Evolutionary conservation across 1,284 basidiomycete genomes (phyloP), one percentile per base, ranked within the genome.

Genomic region (Uromyces viciae-fabae): DNA sequence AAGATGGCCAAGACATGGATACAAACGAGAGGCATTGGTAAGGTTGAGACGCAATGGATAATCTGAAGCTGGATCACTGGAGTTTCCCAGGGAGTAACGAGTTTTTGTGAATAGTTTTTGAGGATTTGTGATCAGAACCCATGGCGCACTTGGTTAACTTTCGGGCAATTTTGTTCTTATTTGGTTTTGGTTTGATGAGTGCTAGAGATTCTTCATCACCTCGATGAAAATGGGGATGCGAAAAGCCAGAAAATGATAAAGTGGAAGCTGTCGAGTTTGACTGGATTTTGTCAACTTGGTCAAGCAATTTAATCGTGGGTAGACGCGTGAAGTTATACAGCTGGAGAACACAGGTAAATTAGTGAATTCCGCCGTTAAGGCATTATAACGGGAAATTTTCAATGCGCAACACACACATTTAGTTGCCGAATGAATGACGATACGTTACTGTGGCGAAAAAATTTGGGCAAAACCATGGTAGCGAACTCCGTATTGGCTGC

Each of bases 371-470:
- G 31, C 22, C 69, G 54, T 17, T 38, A 38, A 2, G 54, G 0
- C 5, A 0, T 17, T 73, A 5, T 17, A 19, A 73, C 33, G 22
- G 54, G 22, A n/a, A 5, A 49, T 19, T 11, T 60, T 60, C 11
- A 58, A 25, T 4, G 11, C 2, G 7, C 4, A 11, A 5, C 40
- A 43, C 77, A 52, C 25, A 81, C 78, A 89, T 98, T 98, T 84
- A 98, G 90, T 86, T 98, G 95, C 52, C 95, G 90, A 49, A 98
- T 95, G 85, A 98, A 98, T 62, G 93, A 94, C 64, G 91, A 91
- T 85, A 97, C 97, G 86, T 95, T 96, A 31, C 91, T 91, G 87
- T 98, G 95, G 86, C 98, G 97, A 90, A 98, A 98, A 92, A 93
- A 98, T 71, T 91, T 90, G 2, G 94, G 93, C 8, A 98, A 89